phyloP scores from a whole-genome alignment of 2,329 filamentous ascomycete genomes.

The Tolypocladium sp. region DNA sequence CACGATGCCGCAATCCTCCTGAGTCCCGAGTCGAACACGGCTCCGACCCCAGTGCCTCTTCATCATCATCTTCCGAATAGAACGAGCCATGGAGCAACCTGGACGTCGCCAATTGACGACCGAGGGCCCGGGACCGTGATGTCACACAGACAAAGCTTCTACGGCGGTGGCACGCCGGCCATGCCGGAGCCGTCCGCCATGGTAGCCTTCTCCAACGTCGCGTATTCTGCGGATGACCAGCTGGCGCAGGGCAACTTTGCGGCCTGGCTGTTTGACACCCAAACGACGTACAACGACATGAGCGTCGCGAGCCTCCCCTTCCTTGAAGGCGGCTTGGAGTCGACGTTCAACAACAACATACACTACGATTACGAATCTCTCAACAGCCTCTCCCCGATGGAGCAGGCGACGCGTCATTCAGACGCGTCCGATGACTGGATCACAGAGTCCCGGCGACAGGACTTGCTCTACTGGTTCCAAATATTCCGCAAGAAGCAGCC shows the following conservation, averaged over 20 bases:
- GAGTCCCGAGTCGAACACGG: slow-evolving; percentile 27
- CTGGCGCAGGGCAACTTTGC: slow-evolving; percentile 36
- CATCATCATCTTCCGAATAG: slow-evolving; percentile 9
- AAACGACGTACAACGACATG: slow-evolving; percentile 31
- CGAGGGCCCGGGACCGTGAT: slow-evolving; percentile 22
- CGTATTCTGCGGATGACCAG: slow-evolving; percentile 20
- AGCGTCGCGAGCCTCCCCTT: slow-evolving; percentile 34
- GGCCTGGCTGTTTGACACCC: slow-evolving; percentile 41
- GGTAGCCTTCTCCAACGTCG: slow-evolving; percentile 15
- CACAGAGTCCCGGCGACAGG: slow-evolving; percentile 33
- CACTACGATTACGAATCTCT: slow-evolving; percentile 42
- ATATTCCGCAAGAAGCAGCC: slow-evolving; percentile 34
- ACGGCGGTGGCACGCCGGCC: slow-evolving; percentile 16
- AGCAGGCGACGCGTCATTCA: slow-evolving; percentile 28
- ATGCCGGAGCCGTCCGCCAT: slow-evolving; percentile 23
- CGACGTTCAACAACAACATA: slow-evolving; percentile 40
- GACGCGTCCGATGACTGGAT: slow-evolving; percentile 34
- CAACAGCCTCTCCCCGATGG: slow-evolving; percentile 35
- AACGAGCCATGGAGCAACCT: slow-evolving; percentile 10
- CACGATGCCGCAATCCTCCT: slow-evolving; percentile 38
- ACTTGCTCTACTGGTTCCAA: slow-evolving; percentile 33
- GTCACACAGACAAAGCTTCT: slow-evolving; percentile 28
- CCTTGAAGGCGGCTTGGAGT: slow-evolving; percentile 39
- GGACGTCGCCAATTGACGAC: slow-evolving; percentile 23
- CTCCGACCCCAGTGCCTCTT: slow-evolving; percentile 15